Base-by-base conservation (phyloP, 2,329 filamentous ascomycete species). In the Clonostachys byssicola region DNA sequence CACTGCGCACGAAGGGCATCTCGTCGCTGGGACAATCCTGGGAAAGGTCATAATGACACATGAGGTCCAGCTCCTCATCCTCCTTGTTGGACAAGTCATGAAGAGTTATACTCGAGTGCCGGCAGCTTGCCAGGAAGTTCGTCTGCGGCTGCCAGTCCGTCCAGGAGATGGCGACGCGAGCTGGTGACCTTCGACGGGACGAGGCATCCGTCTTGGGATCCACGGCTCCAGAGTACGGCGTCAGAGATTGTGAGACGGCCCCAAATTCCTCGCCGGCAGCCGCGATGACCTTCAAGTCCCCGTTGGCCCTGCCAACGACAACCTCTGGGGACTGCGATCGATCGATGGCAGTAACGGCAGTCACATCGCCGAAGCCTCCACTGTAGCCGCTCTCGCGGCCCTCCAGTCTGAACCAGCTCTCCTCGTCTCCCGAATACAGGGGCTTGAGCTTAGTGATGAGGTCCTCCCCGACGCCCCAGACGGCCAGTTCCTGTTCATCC, bases 401-500 rank as follows among this genome's bases (percentile, higher is more conserved):
- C 38, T 61, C 54, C 2, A 70, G 50, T 10, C 58, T 57, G 7
- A 62, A 55, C 74, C 74, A 77, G 2, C 50, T 41, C 48, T 17
- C 18, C 43, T 23, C 40, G 44, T 47, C 36, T 52, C 5, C 50
- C 58, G 6, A 54, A 52, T 12, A 16, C 43, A 36, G n/a, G 13
- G 62, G 56, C 17, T 69, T 68, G 23, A 65, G 60, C 18, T 74
- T 62, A 4, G 71, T 67, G 6, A 77, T 60, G 30, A 81, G 56
- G 23, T 79, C 68, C 57, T 80, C 75, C 0, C 78, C 77, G 0
- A 70, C 73, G 1, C 77, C 77, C 61, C 71, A 77, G 2, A 73
- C 69, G 0, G 79, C 61, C 12, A 77, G 51, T 56, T 81, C 78
- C 23, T 70, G 59, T 6, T 60, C 33, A 7, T 34, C 59, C n/a